Base-by-base conservation (phyloP, 2,329 filamentous ascomycete genomes). In the Penicillium sp. region DNA sequence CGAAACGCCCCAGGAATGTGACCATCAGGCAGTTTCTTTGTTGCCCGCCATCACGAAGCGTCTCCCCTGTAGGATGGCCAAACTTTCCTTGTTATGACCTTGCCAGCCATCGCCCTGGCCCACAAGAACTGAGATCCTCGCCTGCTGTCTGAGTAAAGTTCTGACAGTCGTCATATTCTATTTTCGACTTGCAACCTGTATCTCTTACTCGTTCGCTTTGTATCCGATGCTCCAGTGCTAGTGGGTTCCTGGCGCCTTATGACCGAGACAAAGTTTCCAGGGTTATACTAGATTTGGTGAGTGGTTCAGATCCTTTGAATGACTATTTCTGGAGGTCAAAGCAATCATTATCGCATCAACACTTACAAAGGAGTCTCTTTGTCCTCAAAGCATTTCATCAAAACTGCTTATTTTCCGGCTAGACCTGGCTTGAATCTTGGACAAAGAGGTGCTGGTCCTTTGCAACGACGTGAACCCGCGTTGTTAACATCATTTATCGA, bases 1-100 rank as follows among this genome's bases (percentile, higher is more conserved):
- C 48, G 49, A 64, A 64, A 64, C 48, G 54, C 31, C 63, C 67
- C 59, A 63, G 63, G 69, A 70, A 70, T 70, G 69, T 26, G 46
- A 55, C 38, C 61, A 57, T 56, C 54, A 52, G n/a, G 11, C 53
- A 30, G 48, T 59, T 57, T 63, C 60, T 65, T 62, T 64, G 64
- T 65, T 52, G 61, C 64, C 58, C 47, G 23, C 44, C 57, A 48
- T 52, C 49, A 59, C 35, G 35, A 45, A 17, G 17, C 23, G 15
- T 26, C 44, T 30, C 17, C 7, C 56, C 47, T 58, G 51, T 51
- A 46, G 56, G 48, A 58, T 51, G 21, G 47, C 21, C 5, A 15
- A 21, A 30, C 7, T 26, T 23, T 17, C n/a, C 35, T 31, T 21
- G 17, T 23, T 7, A 17, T 45, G n/a, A 31, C 31, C 26, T 46